Evolutionary conservation across 164 flowering plant genomes (phyloP).

Genomic region (Pachysandra terminalis): DNA sequence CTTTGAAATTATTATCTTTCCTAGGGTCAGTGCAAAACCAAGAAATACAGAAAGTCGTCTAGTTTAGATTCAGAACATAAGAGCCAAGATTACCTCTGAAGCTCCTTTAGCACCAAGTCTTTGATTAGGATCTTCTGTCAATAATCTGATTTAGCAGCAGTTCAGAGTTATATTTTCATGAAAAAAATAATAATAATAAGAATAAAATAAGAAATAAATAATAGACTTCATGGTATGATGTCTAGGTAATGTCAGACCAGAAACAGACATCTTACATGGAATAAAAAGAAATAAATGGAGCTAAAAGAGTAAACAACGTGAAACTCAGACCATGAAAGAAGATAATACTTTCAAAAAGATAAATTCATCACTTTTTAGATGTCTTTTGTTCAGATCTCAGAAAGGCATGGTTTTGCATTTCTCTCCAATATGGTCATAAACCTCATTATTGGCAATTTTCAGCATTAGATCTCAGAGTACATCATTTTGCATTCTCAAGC

Average conservation of each 20-base stretch:
- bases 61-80: background rate
- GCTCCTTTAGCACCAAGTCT: slow-evolving; percentile 98
- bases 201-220: too few species aligned
- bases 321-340: background rate
- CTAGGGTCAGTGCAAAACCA: background rate
- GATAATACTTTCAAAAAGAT: background rate
- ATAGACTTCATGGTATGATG: too few species aligned
- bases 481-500: background rate
- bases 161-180: background rate
- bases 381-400: background rate
- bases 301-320: too few species aligned
- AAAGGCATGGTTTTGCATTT: background rate
- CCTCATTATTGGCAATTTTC: background rate
- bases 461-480: too few species aligned
- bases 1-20: slow-evolving; percentile 1
- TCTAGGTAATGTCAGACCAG: too few species aligned
- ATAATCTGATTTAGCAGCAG: slow-evolving; percentile 41
- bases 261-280: background rate
- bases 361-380: too few species aligned
- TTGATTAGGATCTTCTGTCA: slow-evolving; percentile 94
- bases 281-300: background rate
- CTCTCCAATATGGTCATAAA: background rate
- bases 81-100: slow-evolving; percentile 58
- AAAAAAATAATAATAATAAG: too few species aligned
- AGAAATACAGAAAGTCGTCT: background rate